These are phyloP conservation scores for Graphilbum ipis-grandicollis DNA, from an alignment of 2,329 filamentous ascomycete genomes.

Conservation along the genomic window DNA sequence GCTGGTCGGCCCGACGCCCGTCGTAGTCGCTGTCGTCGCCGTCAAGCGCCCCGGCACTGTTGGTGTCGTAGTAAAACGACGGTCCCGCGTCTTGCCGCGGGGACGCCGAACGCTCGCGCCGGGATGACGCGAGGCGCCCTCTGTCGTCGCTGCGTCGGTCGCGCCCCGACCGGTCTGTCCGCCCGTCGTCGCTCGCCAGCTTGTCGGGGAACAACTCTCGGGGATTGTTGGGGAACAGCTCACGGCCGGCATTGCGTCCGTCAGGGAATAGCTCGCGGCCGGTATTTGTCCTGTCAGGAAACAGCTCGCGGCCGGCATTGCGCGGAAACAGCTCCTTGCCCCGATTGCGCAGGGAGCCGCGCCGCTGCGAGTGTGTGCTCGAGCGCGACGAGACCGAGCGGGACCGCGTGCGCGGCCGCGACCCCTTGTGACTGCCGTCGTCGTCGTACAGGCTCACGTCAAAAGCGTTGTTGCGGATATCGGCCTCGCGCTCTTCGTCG, in stretches of 20 bases:
- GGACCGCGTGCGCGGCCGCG: conserved; percentile 13
- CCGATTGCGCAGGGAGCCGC: conserved; percentile 18
- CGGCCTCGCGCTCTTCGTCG: conserved; percentile 27
- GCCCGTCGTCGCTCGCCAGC: conserved; percentile 16
- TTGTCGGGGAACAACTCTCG: conserved; percentile 5
- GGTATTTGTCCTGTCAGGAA: conserved; percentile 14
- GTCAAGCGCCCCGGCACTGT: conserved; percentile 11
- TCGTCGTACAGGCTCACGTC: conserved; percentile 52
- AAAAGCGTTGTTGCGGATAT: conserved; percentile 36
- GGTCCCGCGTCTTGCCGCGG: conserved; percentile 21
- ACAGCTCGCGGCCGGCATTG: conserved; percentile 10
- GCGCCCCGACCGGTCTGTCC: conserved; percentile 7
- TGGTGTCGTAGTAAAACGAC: background rate
- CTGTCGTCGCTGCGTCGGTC: conserved; percentile 11
- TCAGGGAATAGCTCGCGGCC: conserved; percentile 4
- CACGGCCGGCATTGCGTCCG: background rate
- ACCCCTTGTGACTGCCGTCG: conserved; percentile 22
- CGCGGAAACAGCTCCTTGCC: conserved; percentile 48
- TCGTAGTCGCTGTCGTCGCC: conserved; percentile 11
- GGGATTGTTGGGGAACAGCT: conserved; percentile 5
- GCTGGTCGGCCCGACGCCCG: conserved; percentile 11
- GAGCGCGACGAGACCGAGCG: conserved; percentile 1
- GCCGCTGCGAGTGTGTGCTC: conserved; percentile 3
- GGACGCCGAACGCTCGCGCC: conserved; percentile 33
- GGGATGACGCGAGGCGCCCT: conserved; percentile 10